Base-by-base conservation (phyloP, 2,329 filamentous ascomycete species). In the Apiospora malaysiana region DNA sequence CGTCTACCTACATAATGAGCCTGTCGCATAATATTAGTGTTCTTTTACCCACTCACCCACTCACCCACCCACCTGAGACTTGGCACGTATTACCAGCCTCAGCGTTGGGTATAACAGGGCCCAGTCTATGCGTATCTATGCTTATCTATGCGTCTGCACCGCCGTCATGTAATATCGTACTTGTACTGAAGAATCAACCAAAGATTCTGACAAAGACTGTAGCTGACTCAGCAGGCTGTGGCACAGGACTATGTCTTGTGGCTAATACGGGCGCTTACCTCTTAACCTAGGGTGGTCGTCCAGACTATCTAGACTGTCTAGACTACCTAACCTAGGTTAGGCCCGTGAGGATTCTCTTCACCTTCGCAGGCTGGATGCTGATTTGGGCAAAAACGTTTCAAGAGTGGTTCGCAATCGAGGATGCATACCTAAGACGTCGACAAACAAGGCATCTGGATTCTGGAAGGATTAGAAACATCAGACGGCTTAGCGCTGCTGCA, bases 401-500 rank as follows among this genome's bases (percentile, higher is more conserved):
- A n/a, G 27, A 40, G 32, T 14, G 27, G 40, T 40, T 63, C 56
- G 56, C 56, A 63, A 63, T 63, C 40, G 56, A 40, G 8, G n/a
- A n/a, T 63, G 40, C n/a, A 63, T n/a, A 63, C 27, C 27, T n/a
- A 63, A 63, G 56, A 63, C 27, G 8, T 6, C 7, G 6, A 37
- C 27, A 63, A 40, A 63, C 56, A 40, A 63, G 16, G 32, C 27
- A 63, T 37, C 32, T 40, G 27, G 21, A 40, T 40, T 37, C 32
- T 40, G 27, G 21, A 40, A 63, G 56, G 18, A 40, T 32, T 32
- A 40, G 32, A 40, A 23, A 63, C 27, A 63, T 40, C 56, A 63
- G 56, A 63, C 56, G 56, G 32, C 23, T 63, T 63, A 63, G 32
- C 56, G 56, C 56, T 63, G 56, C 56, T 63, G 56, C 56, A 63